phyloP scores from a whole-genome alignment of 306 rosid species.

The Lathyrus oleraceus region DNA sequence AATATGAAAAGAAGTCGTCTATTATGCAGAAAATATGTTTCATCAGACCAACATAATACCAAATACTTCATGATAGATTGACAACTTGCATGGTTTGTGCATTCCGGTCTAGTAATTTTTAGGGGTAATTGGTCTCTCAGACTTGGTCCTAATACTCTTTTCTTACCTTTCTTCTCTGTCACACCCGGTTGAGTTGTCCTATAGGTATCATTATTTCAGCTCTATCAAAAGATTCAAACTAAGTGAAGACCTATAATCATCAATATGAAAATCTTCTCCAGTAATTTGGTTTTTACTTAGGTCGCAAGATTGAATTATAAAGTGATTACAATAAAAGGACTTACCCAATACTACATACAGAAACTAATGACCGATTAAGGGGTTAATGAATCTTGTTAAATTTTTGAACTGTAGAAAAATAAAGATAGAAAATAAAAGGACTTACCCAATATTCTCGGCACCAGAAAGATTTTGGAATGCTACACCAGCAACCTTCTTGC shows the following conservation, averaged over 20 bases:
- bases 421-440: slow-evolving; percentile 22
- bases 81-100: slow-evolving; percentile 26
- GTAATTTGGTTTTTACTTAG: background rate
- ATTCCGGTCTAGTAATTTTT: slow-evolving; percentile 2
- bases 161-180: background rate
- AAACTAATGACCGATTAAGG: background rate
- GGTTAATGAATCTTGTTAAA: slow-evolving; percentile 1
- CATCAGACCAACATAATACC: slow-evolving; percentile 34
- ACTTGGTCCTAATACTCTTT: background rate
- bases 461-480: slow-evolving; percentile 98
- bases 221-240: background rate
- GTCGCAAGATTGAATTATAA: background rate
- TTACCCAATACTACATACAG: background rate
- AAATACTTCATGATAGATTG: slow-evolving; percentile 32
- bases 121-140: background rate
- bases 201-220: background rate
- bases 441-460: slow-evolving; percentile 93
- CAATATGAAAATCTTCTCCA: background rate
- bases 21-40: slow-evolving; percentile 30
- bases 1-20: slow-evolving; percentile 44
- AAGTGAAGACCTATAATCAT: background rate
- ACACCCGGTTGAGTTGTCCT: background rate
- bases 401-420: slow-evolving; percentile 6
- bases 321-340: background rate
- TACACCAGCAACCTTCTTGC: slow-evolving; percentile 82